These are phyloP conservation scores for Trapa bicornis DNA, from an alignment of 345 rosid genomes.

Conservation along the genomic window DNA sequence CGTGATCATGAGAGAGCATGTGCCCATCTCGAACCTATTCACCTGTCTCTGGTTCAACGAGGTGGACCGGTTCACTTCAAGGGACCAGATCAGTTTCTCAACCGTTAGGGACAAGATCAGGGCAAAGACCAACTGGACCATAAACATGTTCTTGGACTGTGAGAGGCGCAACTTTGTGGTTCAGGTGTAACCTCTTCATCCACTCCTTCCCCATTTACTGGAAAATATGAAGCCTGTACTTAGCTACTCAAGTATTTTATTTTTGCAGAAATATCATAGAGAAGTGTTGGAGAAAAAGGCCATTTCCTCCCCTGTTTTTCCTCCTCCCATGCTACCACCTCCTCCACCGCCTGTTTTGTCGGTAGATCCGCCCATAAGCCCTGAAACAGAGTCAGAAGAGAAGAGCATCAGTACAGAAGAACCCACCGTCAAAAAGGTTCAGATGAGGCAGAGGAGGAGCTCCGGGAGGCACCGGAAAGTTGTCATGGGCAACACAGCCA, in stretches of 20 bases:
- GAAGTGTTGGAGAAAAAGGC: constrained; percentile 37
- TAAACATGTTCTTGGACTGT: constrained; percentile 32
- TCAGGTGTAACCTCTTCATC: constrained; percentile 17
- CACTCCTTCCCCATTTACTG: background rate
- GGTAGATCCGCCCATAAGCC: constrained; percentile 22
- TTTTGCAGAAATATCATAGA: constrained; percentile 64
- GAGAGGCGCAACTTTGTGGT: constrained; percentile 35
- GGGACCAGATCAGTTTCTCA: constrained; percentile 97
- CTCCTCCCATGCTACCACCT: constrained; percentile 23
- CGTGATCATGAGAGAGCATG: constrained; percentile 77
- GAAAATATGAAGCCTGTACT: background rate
- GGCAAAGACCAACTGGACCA: constrained; percentile 22
- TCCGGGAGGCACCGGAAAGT: constrained; percentile 61
- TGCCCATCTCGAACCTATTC: constrained; percentile 54
- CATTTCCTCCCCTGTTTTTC: constrained; percentile 19
- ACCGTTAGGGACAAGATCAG: constrained; percentile 25
- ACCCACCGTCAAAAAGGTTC: constrained; percentile 17
- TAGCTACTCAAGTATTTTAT: background rate
- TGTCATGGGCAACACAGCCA: constrained; percentile 20
- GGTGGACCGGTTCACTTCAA: constrained; percentile 81
- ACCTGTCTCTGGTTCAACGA: constrained; percentile 99
- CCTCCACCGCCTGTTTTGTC: constrained; percentile 22
- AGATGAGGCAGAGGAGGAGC: constrained; percentile 41
- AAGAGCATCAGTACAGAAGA: constrained; percentile 11
- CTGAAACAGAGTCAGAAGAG: constrained; percentile 19